Base-by-base conservation (phyloP, 164 flowering plant species). In the Echeveria elegans region DNA sequence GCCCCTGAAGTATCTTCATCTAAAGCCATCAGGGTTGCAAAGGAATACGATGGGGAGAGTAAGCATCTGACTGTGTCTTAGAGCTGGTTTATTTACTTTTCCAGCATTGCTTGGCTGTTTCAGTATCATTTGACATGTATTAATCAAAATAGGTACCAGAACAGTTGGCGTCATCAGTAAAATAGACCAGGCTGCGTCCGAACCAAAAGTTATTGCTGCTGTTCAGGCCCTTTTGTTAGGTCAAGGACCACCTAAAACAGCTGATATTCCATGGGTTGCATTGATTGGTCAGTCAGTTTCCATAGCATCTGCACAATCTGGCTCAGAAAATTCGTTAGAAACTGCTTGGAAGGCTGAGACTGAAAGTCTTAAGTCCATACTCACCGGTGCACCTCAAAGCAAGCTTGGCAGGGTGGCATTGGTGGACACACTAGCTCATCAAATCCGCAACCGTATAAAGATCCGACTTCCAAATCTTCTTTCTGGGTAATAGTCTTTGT, bases 271-370 rank as follows among this genome's bases (percentile, higher is more conserved):
- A 19, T 95, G 97, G 97, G 90, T 92, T 78, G 99, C 97, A 65
- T 72, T 95, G 67, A 95, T 95, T 79, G 99, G 99, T 45, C 99
- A 95, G 66, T 87, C 99, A 56, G 99, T 95, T 65, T 77, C 99
- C 38, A 89, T 95, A 70, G 96, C 97, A 65, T 81, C 99, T 16
- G 85, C 94, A 34, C 96, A 87, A 71, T 88, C 99, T 69, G 96
- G 98, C 69, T 78, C 80, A 64, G 98, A 93, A 63, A 93, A 70
- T 75, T 90, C 97, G 11, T 75, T 93, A 48, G 97, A 93, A 82
- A 85, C 94, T 73, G 98, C 97, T 56, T 93, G 98, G 98, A 82
- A 84, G 36, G 98, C 97, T 40, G 97, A 93, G 78, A 86, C 83
- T 74, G 98, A 93, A 73, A 93, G 97, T 70, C 81, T 93, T 11